Evolutionary conservation across 2,329 filamentous ascomycete species (phyloP), one percentile per base, ranked within the genome.

Genomic region (Botrytis cinerea): DNA sequence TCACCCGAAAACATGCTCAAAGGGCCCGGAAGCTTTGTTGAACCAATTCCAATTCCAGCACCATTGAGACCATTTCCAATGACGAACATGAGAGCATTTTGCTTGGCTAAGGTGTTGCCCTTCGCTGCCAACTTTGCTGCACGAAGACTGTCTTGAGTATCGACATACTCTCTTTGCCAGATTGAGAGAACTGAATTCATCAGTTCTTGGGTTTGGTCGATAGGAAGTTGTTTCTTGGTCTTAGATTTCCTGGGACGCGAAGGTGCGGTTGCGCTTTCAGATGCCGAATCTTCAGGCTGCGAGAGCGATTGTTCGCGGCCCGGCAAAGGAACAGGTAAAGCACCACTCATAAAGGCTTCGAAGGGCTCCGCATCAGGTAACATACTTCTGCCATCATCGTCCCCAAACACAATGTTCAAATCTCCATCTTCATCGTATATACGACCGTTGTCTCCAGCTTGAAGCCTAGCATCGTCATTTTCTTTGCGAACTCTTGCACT

Each of bases 61-160:
- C 84, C 84, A 60, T 86, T 88, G 63, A 91, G 83, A 10, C 89
- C 89, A 66, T 83, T 79, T 8, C 87, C 88, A 74, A 87, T 85
- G 6, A 92, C 85, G 84, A 88, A 92, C 77, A 86, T 85, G 18
- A 85, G 85, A 0, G 90, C 91, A 74, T 91, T 91, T 78, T 87
- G 88, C 81, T 88, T 92, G 2, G 89, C 88, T 60, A 86, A 82
- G 0, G 81, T 80, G 20, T 81, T 76, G 22, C 82, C 78, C 66
- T 82, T 84, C 48, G 84, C 82, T 9, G 68, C 73, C 82, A 82
- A 76, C 76, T 88, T 90, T 32, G 83, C 78, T 45, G 81, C 83
- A 10, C 78, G 78, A 14, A 84, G 85, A 20, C 82, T 81, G 1
- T 81, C 83, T 88, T 93, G 94, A 76, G 90, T 91, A 18, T 83